Conservation (phyloP, 2,329 filamentous ascomycete species). For the Hawksworthiomyces lignivorus region DNA sequence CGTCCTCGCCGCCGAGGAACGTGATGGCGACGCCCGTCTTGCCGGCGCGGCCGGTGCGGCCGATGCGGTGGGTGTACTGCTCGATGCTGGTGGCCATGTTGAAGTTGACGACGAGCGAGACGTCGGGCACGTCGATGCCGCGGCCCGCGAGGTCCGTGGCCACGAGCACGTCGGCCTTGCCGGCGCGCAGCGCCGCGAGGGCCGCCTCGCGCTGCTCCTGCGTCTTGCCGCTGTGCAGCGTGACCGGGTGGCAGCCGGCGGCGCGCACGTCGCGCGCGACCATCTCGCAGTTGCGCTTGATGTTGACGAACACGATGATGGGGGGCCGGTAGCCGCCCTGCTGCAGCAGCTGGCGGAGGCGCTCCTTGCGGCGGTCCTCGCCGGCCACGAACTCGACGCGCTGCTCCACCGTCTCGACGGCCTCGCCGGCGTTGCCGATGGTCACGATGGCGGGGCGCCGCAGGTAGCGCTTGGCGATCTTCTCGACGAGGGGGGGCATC, state of each 20-base stretch:
- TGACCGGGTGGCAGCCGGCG: conserved; percentile 85
- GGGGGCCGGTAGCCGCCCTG: conserved; percentile 76
- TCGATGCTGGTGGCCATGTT: conserved; percentile 96
- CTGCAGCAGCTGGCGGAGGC: conserved; percentile 80
- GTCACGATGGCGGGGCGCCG: conserved; percentile 88
- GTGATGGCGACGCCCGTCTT: conserved; percentile 96
- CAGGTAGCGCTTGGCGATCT: conserved; percentile 94
- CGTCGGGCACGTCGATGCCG: conserved; percentile 96
- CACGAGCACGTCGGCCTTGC: conserved; percentile 78
- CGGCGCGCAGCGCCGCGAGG: conserved; percentile 73
- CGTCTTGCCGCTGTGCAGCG: conserved; percentile 90
- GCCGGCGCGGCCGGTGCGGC: conserved; percentile 92
- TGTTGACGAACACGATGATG: conserved; percentile 99
- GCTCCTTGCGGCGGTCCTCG: conserved; percentile 95
- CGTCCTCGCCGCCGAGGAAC: conserved; percentile 85
- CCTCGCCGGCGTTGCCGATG: conserved; percentile 90
- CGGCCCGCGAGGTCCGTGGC: conserved; percentile 92
- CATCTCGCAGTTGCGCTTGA: conserved; percentile 97
- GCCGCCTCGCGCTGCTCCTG: conserved; percentile 97
- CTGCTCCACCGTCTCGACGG: conserved; percentile 96
- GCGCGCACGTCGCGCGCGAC: conserved; percentile 90
- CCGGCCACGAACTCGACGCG: conserved; percentile 84
- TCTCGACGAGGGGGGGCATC: conserved; percentile 87
- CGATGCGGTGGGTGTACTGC: conserved; percentile 92
- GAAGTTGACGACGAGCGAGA: conserved; percentile 93